Percentiles rank a stretch among this genome's conserved stretches.
phyloP scores from a whole-genome alignment of 495 filamentous ascomycete genomes.

The Ascodesmis nigricans region DNA sequence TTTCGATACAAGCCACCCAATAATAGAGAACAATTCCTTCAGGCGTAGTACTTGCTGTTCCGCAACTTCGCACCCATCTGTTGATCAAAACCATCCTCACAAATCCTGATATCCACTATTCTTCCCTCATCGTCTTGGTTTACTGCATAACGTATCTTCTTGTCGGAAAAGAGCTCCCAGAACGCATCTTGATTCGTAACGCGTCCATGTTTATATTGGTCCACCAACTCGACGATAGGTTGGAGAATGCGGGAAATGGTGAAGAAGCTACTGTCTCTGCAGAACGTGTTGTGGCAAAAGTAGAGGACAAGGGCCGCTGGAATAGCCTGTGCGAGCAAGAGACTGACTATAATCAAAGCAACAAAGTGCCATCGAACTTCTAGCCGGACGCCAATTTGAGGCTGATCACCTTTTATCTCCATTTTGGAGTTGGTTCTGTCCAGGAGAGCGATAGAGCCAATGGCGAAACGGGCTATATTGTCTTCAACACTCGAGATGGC shows the following conservation, averaged over 20 bases:
- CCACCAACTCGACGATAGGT: constrained; percentile 4
- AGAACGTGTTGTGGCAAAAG: background rate
- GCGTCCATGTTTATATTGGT: too few species aligned
- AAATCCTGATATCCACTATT: too few species aligned
- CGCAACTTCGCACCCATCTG: too few species aligned
- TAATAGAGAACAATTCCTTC: too few species aligned
- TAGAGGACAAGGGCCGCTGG: background rate
- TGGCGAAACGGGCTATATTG: background rate
- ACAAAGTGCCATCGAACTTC: constrained; percentile 1
- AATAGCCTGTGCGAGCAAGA: background rate
- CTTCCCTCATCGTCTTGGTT: too few species aligned
- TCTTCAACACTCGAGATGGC: background rate
- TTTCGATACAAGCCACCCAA: too few species aligned
- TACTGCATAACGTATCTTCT: too few species aligned
- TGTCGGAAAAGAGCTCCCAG: too few species aligned
- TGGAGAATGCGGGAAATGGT: background rate
- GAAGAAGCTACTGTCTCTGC: background rate
- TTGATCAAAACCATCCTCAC: too few species aligned
- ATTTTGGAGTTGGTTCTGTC: background rate
- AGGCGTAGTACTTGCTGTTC: too few species aligned
- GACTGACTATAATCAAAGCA: background rate
- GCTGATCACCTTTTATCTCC: background rate
- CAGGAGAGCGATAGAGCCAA: background rate
- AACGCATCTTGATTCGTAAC: too few species aligned
- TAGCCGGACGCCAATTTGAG: background rate